phyloP scores from a whole-genome alignment of 1,284 basidiomycete species.

The Cutaneotrichosporon curvatum region DNA sequence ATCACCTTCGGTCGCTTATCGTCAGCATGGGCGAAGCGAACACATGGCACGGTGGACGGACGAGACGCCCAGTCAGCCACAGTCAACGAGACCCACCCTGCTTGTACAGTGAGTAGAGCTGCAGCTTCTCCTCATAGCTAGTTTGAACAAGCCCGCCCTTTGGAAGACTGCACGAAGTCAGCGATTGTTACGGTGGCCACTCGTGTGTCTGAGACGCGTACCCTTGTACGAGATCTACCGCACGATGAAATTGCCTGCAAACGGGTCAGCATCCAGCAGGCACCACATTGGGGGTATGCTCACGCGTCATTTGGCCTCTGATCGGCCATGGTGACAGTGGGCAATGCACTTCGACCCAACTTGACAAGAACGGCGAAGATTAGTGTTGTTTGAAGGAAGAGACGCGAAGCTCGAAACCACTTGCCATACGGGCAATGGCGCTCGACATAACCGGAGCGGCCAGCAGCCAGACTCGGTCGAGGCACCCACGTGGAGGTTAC shows the following conservation, averaged over 20 bases:
- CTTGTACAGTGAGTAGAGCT: constrained; percentile 92
- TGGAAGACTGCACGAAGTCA: constrained; percentile 56
- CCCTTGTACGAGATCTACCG: constrained; percentile 84
- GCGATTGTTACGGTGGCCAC: background rate
- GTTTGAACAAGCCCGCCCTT: constrained; percentile 95
- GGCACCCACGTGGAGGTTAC: constrained; percentile 1
- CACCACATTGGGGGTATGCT: constrained; percentile 3
- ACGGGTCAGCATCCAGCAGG: constrained; percentile 1
- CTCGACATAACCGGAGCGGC: too few relatives aligned
- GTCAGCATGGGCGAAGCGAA: constrained; percentile 1
- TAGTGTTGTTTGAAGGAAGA: too few relatives aligned
- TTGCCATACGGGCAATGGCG: background rate
- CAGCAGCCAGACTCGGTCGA: background rate
- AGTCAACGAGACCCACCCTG: constrained; percentile 78
- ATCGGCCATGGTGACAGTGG: constrained; percentile 9
- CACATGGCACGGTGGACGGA: too few relatives aligned
- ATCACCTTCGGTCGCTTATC: constrained; percentile 42
- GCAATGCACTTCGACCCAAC: background rate
- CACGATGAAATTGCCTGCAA: constrained; percentile 73
- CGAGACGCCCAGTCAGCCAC: too few relatives aligned
- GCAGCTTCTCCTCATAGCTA: constrained; percentile 90
- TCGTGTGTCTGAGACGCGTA: constrained; percentile 9
- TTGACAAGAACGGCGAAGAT: too few relatives aligned
- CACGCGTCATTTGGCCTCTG: constrained; percentile 25
- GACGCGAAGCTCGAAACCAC: too few relatives aligned